Conservation (phyloP, 1,284 basidiomycete species). For the Pseudozyma hubeiensis region DNA sequence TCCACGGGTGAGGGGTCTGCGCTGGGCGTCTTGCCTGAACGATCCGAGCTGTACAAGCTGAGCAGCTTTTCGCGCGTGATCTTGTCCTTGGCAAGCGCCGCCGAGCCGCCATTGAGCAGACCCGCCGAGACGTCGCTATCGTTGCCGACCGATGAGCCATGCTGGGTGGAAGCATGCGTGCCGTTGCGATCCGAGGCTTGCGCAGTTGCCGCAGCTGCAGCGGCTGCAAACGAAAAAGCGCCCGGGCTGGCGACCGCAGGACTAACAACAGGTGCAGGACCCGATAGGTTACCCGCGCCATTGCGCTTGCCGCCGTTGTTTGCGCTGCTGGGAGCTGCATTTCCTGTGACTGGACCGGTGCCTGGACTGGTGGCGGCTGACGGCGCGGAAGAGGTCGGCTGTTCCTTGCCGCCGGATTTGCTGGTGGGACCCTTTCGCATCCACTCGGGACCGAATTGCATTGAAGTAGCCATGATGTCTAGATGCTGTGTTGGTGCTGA, state of each 20-base stretch:
- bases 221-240: conserved; percentile 62
- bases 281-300: conserved; percentile 36
- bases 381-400: conserved; percentile 15
- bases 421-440: conserved; percentile 64
- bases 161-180: conserved; percentile 16
- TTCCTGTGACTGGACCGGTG: conserved; percentile 21
- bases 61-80: conserved; percentile 50
- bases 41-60: conserved; percentile 59
- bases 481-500: conserved; percentile 1
- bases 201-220: conserved; percentile 42
- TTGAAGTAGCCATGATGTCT: conserved; percentile 58
- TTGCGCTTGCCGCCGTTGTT: conserved; percentile 34
- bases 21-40: conserved; percentile 22
- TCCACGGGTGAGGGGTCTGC: conserved; percentile 37
- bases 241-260: conserved; percentile 54
- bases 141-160: conserved; percentile 11
- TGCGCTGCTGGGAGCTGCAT: conserved; percentile 12
- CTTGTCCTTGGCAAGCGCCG: conserved; percentile 42
- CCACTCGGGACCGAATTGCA: conserved; percentile 67
- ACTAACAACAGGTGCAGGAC: conserved; percentile 37
- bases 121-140: conserved; percentile 32
- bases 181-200: conserved; percentile 30
- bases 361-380: conserved; percentile 34
- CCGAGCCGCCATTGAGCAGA: conserved; percentile 29
- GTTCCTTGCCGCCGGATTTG: conserved; percentile 36